Evolutionary conservation across 1,139 yeast genomes (phyloP), one percentile per base, ranked within the genome.

Genomic region (Blastobotrys buckinghamii): DNA sequence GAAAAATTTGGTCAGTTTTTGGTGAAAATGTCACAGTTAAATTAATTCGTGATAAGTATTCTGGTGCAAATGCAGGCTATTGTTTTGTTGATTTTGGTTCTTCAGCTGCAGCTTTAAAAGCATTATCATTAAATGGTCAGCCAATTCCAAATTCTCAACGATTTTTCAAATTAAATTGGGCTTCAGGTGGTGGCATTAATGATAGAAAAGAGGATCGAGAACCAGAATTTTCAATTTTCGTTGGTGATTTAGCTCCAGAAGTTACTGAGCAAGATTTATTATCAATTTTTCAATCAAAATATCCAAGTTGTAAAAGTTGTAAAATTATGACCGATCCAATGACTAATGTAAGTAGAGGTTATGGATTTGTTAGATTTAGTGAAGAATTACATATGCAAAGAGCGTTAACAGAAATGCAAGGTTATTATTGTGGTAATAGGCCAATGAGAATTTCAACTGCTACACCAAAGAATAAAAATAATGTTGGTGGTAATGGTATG

Each of bases 351-450:
- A 83, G 96, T 2, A 79, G 92, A 58, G 95, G 97, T 37, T 88
- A 86, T 68, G 97, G 97, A 1, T 89, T 90, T 67, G 92, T 89
- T n/a, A 76, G 95, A 53, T 88, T 90, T 64, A 71, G 77, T 39
- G 77, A 78, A 50, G 84, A 81, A 56, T 75, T 76, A n/a, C 86
- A 84, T 49, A 84, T 89, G 67, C 81, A 80, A 55, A 73, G 81
- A 42, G 95, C 97, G 0, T 69, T 87, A 38, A 68, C 73, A 26
- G 95, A 86, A 61, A 86, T 87, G 95, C 88, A 85, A 63, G 96
- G 95, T 2, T 74, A 75, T 26, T 73, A 81, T 64, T 69, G 87
- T 40, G 88, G 86, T 45, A 84, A 85, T 13, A 75, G 92, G 53
- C 82, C 89, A 27, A 79, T 90, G 53, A 73, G 94, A 56, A 89